These are phyloP conservation scores for Xenoacremonium recifei DNA, from an alignment of 2,329 filamentous ascomycete genomes.

Conservation along the genomic window DNA sequence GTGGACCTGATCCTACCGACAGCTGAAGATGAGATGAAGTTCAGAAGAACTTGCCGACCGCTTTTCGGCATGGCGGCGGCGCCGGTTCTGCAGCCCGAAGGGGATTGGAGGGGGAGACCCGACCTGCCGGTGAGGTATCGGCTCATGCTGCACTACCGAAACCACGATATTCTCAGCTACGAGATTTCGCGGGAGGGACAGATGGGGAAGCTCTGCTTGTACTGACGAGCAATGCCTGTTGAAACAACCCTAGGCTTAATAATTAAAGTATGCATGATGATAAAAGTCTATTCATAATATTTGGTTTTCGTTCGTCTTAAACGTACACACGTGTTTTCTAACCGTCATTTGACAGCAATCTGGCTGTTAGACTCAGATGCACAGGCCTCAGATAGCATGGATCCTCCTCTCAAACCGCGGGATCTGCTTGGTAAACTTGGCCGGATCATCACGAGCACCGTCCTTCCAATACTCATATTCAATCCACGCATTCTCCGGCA, in stretches of 20 bases:
- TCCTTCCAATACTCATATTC: constrained; percentile 63
- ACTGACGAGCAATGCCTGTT: constrained; percentile 20
- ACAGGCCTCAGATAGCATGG: constrained; percentile 2
- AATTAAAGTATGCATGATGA: constrained; percentile 4
- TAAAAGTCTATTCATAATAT: too few relatives aligned
- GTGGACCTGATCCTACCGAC: constrained; percentile 53
- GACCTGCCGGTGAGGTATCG: constrained; percentile 54
- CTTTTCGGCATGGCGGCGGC: constrained; percentile 68
- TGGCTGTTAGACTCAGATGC: background rate
- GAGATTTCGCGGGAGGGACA: constrained; percentile 52
- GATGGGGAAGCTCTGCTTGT: constrained; percentile 35
- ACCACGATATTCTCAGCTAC: constrained; percentile 69
- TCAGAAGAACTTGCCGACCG: constrained; percentile 45
- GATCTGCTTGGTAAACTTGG: constrained; percentile 31
- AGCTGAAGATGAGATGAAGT: constrained; percentile 42
- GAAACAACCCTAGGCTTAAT: constrained; percentile 4
- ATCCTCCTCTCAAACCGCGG: constrained; percentile 17
- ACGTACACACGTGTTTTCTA: background rate
- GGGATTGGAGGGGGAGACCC: constrained; percentile 19
- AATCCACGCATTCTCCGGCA: constrained; percentile 65
- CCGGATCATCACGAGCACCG: constrained; percentile 40
- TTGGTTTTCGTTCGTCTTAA: too few relatives aligned
- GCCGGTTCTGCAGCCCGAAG: constrained; percentile 52
- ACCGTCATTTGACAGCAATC: background rate
- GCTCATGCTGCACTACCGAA: constrained; percentile 68